Base-by-base conservation (phyloP, 306 rosid species). In the Fragaria ananassa region DNA sequence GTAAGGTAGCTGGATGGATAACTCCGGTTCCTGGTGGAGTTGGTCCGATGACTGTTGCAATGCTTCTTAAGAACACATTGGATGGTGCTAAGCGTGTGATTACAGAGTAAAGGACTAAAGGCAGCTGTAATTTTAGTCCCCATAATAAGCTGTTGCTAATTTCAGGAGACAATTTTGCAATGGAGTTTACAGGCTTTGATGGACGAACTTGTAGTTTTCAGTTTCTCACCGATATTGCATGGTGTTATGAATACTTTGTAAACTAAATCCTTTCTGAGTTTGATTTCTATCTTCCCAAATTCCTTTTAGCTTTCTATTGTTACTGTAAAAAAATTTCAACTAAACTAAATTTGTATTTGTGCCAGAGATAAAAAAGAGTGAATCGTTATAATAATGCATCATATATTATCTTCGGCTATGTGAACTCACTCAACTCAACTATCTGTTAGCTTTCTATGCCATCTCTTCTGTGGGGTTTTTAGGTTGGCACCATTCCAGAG, bases 11-110 rank as follows among this genome's bases (percentile, higher is more conserved):
- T 71, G 96, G 98, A 53, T 92, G 86, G 81, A 83, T 92, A 74
- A 90, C 97, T 78, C 98, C 98, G 27, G 97, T 90, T 81, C 98
- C 98, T 4, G 97, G 98, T 50, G 97, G 98, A 1, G 98, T 92
- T 14, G 97, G 97, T 51, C 97, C 97, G 64, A 88, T 90, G 91
- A 91, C 95, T 27, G 97, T 93, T 45, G 93, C 97, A 71, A 93
- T 91, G 98, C 88, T 93, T 79, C 87, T 93, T 70, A 81, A 85
- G 78, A 93, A 93, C 72, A 91, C 97, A 10, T 64, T 93, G 90
- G 97, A 90, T 13, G 94, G 98, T 61, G 97, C 96, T 50, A 91
- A 87, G 81, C 89, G 91, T 49, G 72, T 9, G 34, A 78, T 93
- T 47, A 86, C 78, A 58, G 86, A 81, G 46, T 87, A 79, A 72